Base-by-base conservation (phyloP, 1,284 basidiomycete genomes). In the Pseudozyma pruni region DNA sequence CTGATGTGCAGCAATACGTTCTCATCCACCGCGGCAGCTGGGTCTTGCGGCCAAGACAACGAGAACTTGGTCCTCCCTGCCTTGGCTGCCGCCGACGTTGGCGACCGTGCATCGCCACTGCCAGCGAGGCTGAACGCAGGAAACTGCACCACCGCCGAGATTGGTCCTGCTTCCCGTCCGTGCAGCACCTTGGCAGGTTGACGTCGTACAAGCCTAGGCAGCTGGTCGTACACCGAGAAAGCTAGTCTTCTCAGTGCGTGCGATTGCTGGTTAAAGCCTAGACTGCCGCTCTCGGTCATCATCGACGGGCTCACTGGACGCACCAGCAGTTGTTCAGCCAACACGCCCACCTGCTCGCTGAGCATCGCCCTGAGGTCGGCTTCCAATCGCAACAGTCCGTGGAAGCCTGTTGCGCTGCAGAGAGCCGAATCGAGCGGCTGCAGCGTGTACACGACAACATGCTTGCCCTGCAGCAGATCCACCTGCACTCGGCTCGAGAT, bases 221-320 rank as follows among this genome's bases (percentile, higher is more conserved):
- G 47, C 42, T 69, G 61, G 35, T 75, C 74, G 47, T 73, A 75
- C 29, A 75, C 59, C 19, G 62, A 59, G 31, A 75, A 64, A 5
- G 53, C 64, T 29, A 73, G 38, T 11, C 49, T 31, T 20, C 66
- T 44, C 44, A 75, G 23, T 16, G 52, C 40, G 20, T 59, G 44
- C 31, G 31, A 27, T 10, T 52, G 40, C 40, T 58, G 52, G 7
- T 66, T 56, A 11, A 75, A 51, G 0, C 67, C 64, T 4, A 63
- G 42, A 27, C 53, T 57, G 20, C 59, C 70, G 37, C 57, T 50
- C 33, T 75, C 70, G 20, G 57, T 66, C 46, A 74, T 44, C 50
- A 71, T 57, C 20, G 46, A 41, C 17, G 70, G 60, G 9, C 56
- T 43, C 10, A 75, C 54, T 16, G 56, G 51, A 10, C 63, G 47